Conservation (phyloP, 495 filamentous ascomycete genomes). For the Corynascus novoguineensis region DNA sequence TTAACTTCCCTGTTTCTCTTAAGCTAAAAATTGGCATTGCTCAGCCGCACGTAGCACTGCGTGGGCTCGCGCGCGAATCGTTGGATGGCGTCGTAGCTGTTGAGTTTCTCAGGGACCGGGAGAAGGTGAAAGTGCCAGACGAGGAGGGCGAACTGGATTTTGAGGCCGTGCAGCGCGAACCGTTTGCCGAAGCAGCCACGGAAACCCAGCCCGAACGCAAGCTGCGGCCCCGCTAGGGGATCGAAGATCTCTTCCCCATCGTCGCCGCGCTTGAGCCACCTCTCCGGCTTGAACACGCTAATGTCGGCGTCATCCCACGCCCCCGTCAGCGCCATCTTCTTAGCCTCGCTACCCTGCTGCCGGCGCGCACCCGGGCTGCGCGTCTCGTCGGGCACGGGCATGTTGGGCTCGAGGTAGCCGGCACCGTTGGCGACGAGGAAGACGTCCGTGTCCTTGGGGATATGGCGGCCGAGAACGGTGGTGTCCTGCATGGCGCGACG, state of each 20-base stretch:
- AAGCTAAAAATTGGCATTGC: not conserved
- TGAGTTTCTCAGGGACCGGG: conserved; percentile 15
- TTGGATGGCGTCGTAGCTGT: conserved; percentile 26
- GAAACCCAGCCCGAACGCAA: conserved; percentile 49
- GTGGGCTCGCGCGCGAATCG: conserved; percentile 27
- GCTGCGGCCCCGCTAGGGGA: conserved; percentile 26
- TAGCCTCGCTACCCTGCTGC: not conserved
- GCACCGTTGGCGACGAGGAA: conserved; percentile 31
- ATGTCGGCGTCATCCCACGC: conserved; percentile 43
- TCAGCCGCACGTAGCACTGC: conserved; percentile 26
- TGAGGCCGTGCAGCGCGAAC: conserved; percentile 35
- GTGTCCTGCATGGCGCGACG: conserved; percentile 34
- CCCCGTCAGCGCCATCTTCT: conserved; percentile 13
- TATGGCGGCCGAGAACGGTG: conserved; percentile 27
- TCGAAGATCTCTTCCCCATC: conserved; percentile 20
- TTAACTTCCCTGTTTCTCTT: not conserved
- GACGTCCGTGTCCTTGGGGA: conserved; percentile 40
- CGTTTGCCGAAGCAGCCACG: conserved; percentile 49
- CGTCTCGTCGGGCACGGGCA: conserved; percentile 15
- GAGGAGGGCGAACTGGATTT: conserved; percentile 31
- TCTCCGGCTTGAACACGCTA: conserved; percentile 29
- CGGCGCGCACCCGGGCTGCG: conserved; percentile 28
- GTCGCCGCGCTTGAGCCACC: not conserved
- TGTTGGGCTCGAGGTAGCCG: conserved; percentile 19
- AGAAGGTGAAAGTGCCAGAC: conserved; percentile 38